A percentile compares a stretch with the other conserved stretches of the same genome.
phyloP scores from a whole-genome alignment of 306 rosid species.

The Cucurbita maxima region DNA sequence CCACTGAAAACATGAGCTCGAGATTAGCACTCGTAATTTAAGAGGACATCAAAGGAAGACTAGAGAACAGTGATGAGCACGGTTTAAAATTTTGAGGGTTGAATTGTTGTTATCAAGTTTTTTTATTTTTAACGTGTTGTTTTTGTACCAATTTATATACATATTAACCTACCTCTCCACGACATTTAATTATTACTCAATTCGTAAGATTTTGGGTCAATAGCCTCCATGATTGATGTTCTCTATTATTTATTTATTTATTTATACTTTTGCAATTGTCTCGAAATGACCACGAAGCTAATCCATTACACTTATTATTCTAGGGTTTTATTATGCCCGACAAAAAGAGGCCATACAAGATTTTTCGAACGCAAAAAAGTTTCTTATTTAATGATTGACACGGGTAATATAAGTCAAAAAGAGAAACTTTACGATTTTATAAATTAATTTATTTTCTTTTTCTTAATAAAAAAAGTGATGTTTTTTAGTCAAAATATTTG shows the following conservation, averaged over 20 bases:
- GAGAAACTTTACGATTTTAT: background rate
- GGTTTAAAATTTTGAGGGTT: background rate
- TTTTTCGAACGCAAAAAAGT: background rate
- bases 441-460: background rate
- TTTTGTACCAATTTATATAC: too few relatives aligned
- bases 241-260: too few relatives aligned
- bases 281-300: background rate
- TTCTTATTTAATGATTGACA: background rate
- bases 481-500: background rate
- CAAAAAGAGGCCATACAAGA: background rate
- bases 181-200: too few relatives aligned
- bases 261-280: background rate
- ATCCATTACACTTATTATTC: background rate
- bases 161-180: too few relatives aligned
- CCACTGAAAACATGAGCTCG: too few relatives aligned
- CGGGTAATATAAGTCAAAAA: constrained; percentile 2
- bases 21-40: background rate
- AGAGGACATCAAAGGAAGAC: background rate
- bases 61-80: background rate
- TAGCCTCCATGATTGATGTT: too few relatives aligned
- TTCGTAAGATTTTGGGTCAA: too few relatives aligned
- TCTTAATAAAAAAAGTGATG: background rate
- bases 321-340: background rate
- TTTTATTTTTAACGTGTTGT: too few relatives aligned
- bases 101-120: background rate